Base-by-base conservation (phyloP, 805 yeast species). In the Starmerella asiatica region DNA sequence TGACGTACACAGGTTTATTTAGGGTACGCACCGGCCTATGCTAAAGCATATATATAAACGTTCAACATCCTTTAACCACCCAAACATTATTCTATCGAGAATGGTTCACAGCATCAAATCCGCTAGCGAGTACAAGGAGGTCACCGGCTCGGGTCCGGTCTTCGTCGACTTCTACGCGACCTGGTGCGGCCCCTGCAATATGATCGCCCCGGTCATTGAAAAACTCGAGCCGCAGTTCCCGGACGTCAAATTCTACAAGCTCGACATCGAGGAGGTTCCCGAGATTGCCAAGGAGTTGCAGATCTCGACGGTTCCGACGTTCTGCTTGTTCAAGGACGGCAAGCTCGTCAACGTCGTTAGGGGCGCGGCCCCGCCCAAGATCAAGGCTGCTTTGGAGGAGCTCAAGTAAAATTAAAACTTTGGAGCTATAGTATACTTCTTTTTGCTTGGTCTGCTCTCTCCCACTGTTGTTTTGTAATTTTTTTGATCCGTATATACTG, bases 161-260 rank as follows among this genome's bases (percentile, higher is more conserved):
- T 86, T 91, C 53, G 83, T 91, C 52, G 97, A 91, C 69, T 91
- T 88, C 69, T 86, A 74, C 59, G 97, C 97, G 55, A 76, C 86
- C 46, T 91, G 97, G 96, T 88, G 98, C 65, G 96, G 96, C 53
- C 97, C 98, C 47, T 88, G 98, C 71, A 91, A 88, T 73, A 81
- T 81, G 80, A 80, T 86, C 64, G 83, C 95, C 44, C 97, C 97
- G 56, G 67, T 83, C 67, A 67, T 88, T 53, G 94, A 86, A 58
- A 73, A 76, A 61, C 59, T 59, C 52, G 54, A 62, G 48, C 59
- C 58, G 35, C 65, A 68, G 56, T 77, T 76, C 73, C 48, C 76
- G 21, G 63, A 67, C 39, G 83, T 79, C 53, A 72, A 69, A 53
- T 88, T 91, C 72, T 70, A 72, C 73, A 85, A 88, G 71, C 75